phyloP scores from a whole-genome alignment of 2,329 filamentous ascomycete species.

The Neofusicoccum cordaticola region DNA sequence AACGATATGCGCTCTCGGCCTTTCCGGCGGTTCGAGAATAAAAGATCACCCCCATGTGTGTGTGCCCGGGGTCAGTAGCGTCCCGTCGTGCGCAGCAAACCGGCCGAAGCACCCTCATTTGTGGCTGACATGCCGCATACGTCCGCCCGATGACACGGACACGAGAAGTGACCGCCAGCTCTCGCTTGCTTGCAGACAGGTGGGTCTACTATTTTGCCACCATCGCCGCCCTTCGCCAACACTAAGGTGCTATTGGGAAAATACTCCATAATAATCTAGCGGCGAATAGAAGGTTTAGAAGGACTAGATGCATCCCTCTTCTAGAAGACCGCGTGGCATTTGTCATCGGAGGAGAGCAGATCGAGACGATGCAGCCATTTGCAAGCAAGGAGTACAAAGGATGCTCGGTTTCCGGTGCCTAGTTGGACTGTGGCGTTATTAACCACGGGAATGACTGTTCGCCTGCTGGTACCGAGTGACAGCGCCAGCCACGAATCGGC shows the following conservation, averaged over 20 bases:
- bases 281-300: no score
- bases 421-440: neutral
- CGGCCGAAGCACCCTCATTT: neutral
- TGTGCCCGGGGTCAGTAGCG: neutral
- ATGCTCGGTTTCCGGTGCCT: neutral
- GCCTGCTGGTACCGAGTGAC: neutral
- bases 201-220: neutral
- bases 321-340: neutral
- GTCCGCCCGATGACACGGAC: neutral
- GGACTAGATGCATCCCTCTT: neutral
- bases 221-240: neutral
- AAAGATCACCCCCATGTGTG: neutral
- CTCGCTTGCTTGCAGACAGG: neutral
- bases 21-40: neutral
- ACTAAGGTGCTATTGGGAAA: neutral
- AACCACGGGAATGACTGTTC: neutral
- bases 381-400: neutral
- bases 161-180: neutral
- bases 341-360: neutral
- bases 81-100: neutral
- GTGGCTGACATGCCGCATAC: slow-evolving; percentile 1
- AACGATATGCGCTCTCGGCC: neutral
- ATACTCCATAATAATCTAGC: neutral
- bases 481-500: neutral
- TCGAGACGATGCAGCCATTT: no score